These are phyloP conservation scores for Jamesozyma lodderae DNA, from an alignment of 805 yeast genomes.

Conservation along the genomic window DNA sequence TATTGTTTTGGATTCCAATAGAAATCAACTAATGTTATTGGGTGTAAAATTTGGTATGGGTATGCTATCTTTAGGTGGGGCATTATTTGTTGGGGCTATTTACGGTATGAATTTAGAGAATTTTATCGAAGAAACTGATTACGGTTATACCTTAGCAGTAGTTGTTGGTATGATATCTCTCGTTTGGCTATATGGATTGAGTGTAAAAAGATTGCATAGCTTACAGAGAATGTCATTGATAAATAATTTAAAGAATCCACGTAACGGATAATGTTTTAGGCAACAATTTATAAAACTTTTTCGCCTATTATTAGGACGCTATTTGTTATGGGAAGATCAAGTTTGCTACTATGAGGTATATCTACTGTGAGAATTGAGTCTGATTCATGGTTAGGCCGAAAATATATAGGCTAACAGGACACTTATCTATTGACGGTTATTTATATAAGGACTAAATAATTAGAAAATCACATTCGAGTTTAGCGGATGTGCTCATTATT, in stretches of 20 bases:
- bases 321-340: too few relatives aligned
- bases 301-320: too few relatives aligned
- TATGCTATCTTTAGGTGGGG: slow-evolving; percentile 69
- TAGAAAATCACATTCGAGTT: too few relatives aligned
- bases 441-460: too few relatives aligned
- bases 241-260: slow-evolving; percentile 26
- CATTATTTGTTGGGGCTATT: slow-evolving; percentile 72
- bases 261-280: background rate
- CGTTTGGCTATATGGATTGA: slow-evolving; percentile 40
- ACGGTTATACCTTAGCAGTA: slow-evolving; percentile 54
- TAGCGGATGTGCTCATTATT: too few relatives aligned
- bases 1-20: slow-evolving; percentile 83
- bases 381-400: too few relatives aligned
- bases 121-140: slow-evolving; percentile 72
- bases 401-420: too few relatives aligned
- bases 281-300: too few relatives aligned
- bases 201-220: slow-evolving; percentile 49
- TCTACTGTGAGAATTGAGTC: too few relatives aligned
- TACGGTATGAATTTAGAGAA: slow-evolving; percentile 96
- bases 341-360: too few relatives aligned
- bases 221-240: slow-evolving; percentile 70
- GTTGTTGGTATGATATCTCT: slow-evolving; percentile 35
- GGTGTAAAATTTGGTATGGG: slow-evolving; percentile 81
- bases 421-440: too few relatives aligned
- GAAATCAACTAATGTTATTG: slow-evolving; percentile 85